Evolutionary conservation across 2,329 filamentous ascomycete genomes (phyloP), one percentile per base, ranked within the genome.

Genomic region (Monilinia vaccinii-corymbosi): DNA sequence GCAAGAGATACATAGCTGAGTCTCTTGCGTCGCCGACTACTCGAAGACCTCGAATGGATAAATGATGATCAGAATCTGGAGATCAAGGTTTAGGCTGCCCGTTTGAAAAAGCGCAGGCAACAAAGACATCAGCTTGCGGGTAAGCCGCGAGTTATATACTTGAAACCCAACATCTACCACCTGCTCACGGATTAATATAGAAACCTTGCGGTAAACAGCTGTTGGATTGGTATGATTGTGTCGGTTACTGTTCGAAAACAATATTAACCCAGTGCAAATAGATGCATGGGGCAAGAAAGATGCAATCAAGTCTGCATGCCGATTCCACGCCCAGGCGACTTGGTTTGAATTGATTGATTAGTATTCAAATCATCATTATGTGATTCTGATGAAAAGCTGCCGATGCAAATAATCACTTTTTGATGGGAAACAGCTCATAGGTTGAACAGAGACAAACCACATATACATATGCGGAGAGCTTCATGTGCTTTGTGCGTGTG

Each of bases 321-420:
- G n/a, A 18, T 53, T 53, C 38, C 51, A n/a, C 10, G 31, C 32
- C 8, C 18, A 6, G 8, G 7, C 11, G 50, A n/a, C 28, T 31
- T 18, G 38, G 13, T 42, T 31, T 8, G 5, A 10, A 31, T 14
- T 42, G 18, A 47, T 18, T 14, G 18, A 16, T 25, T n/a, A n/a
- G n/a, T n/a, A n/a, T n/a, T n/a, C n/a, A n/a, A n/a, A n/a, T n/a
- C n/a, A n/a, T n/a, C n/a, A n/a, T n/a, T n/a, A n/a, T n/a, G n/a
- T n/a, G n/a, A n/a, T n/a, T n/a, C n/a, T n/a, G n/a, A n/a, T n/a
- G 34, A 52, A 28, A 3, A 28, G 6, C 49, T 40, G 49, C 34
- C 34, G 49, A 52, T 52, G 50, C 40, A 38, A 52, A 52, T 52
- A 52, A 52, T 28, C 16, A 52, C n/a, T 34, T 13, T 46, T 46